Percentiles rank a stretch among this genome's conserved stretches.
phyloP scores from a whole-genome alignment of 768 basidiomycete genomes.

The Chalciporus pseudorubinellus region DNA sequence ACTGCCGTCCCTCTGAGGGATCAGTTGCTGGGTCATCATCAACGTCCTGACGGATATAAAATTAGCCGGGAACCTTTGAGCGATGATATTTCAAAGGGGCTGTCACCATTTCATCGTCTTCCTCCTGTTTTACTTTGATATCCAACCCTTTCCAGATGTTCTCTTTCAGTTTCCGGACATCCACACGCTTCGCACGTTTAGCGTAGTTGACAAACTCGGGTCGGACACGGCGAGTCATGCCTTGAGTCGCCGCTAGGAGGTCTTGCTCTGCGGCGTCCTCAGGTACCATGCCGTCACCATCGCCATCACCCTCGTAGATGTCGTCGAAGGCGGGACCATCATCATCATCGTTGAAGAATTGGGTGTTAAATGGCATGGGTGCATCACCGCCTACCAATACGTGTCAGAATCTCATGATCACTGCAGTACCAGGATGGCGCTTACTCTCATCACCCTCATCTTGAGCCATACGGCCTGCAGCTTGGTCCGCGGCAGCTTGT shows the following conservation, averaged over 20 bases:
- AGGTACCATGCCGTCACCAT: slow-evolving; percentile 45
- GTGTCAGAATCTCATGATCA: slow-evolving; percentile 10
- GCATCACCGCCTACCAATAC: slow-evolving; percentile 40
- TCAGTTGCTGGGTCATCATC: slow-evolving; percentile 55
- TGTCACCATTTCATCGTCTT: slow-evolving; percentile 55
- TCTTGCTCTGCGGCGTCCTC: slow-evolving; percentile 80
- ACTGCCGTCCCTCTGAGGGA: slow-evolving; percentile 63
- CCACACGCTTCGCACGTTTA: slow-evolving; percentile 93
- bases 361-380: slow-evolving; percentile 83
- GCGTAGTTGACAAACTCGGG: slow-evolving; percentile 93
- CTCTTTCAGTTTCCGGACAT: slow-evolving; percentile 94
- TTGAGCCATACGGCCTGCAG: slow-evolving; percentile 51
- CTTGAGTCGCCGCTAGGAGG: slow-evolving; percentile 77
- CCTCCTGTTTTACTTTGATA: slow-evolving; percentile 53
- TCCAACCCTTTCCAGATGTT: slow-evolving; percentile 95
- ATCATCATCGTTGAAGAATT: slow-evolving; percentile 96
- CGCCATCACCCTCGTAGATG: slow-evolving; percentile 43
- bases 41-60: slow-evolving; percentile 43
- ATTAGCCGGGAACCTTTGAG: background rate
- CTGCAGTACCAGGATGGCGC: slow-evolving; percentile 12
- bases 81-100: background rate
- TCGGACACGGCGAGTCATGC: slow-evolving; percentile 70
- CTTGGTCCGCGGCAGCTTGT: slow-evolving; percentile 84
- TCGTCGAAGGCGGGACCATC: slow-evolving; percentile 74
- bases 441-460: slow-evolving; percentile 65